These are phyloP conservation scores for Pholiota adiposa DNA, from an alignment of 1,284 basidiomycete genomes.

Conservation along the genomic window DNA sequence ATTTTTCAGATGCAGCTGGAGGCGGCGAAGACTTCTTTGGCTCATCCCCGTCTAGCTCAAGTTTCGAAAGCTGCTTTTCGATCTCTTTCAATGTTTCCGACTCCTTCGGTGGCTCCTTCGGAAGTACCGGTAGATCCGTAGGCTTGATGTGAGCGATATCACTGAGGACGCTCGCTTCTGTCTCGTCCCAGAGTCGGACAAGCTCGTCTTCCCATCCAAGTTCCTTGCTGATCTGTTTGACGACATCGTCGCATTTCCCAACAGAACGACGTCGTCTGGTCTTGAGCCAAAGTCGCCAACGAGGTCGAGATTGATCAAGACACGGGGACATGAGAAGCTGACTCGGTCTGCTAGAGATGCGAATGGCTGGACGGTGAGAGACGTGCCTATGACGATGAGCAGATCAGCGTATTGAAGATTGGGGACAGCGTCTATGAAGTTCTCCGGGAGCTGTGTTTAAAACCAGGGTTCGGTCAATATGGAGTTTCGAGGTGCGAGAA, in stretches of 20 bases:
- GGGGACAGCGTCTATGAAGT: constrained; percentile 55
- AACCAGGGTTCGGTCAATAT: background rate
- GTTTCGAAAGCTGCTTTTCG: constrained; percentile 16
- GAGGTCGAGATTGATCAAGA: constrained; percentile 70
- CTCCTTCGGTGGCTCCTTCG: constrained; percentile 15
- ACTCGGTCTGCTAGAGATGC: constrained; percentile 64
- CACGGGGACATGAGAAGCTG: constrained; percentile 58
- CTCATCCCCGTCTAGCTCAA: constrained; percentile 12
- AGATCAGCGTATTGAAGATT: constrained; percentile 74
- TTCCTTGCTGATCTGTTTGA: constrained; percentile 58
- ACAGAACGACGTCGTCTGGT: constrained; percentile 60
- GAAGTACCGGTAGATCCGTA: constrained; percentile 1
- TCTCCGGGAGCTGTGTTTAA: constrained; percentile 54
- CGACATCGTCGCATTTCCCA: constrained; percentile 72
- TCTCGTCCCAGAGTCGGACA: constrained; percentile 57
- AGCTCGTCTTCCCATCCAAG: constrained; percentile 78
- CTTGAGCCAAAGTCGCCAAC: constrained; percentile 64
- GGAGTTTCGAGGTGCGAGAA: background rate
- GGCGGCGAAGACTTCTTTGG: background rate
- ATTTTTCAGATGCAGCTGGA: background rate
- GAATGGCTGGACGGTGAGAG: constrained; percentile 81
- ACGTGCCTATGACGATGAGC: constrained; percentile 92
- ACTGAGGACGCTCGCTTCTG: constrained; percentile 32
- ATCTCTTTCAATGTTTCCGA: constrained; percentile 23
- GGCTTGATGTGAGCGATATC: constrained; percentile 26